Conservation (phyloP, 2,329 filamentous ascomycete genomes). For the Aspergillus spinulosporus region DNA sequence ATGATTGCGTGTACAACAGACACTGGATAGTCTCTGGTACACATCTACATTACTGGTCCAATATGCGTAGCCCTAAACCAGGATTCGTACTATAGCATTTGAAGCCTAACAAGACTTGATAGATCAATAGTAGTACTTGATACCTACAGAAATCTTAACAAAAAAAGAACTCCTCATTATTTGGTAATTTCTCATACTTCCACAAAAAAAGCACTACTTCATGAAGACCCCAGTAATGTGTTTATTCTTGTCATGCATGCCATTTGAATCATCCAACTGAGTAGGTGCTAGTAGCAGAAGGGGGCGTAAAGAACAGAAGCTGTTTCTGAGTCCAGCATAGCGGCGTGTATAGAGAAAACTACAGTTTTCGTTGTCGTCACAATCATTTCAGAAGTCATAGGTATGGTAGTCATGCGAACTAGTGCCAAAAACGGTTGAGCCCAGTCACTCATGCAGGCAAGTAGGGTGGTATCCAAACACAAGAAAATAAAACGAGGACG, state of each 20-base stretch:
- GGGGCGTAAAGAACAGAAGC: neutral
- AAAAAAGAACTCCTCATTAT: no score
- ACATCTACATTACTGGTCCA: no score
- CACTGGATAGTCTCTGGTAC: no score
- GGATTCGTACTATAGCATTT: no score
- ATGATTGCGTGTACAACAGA: no score
- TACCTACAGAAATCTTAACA: no score
- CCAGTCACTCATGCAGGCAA: neutral
- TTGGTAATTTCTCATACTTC: no score
- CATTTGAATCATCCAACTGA: slow-evolving; percentile 2
- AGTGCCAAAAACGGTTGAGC: neutral
- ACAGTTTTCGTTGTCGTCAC: slow-evolving; percentile 2
- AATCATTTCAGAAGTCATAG: slow-evolving; percentile 2
- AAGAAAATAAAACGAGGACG: neutral
- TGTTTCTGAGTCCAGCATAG: neutral
- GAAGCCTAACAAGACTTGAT: no score
- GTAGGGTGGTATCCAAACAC: neutral
- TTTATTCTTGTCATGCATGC: neutral
- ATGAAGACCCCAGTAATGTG: neutral
- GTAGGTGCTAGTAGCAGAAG: neutral
- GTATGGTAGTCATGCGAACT: slow-evolving; percentile 2
- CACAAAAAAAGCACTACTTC: no score
- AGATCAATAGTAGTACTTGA: no score
- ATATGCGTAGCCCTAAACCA: no score
- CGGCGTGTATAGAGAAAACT: neutral